phyloP scores from a whole-genome alignment of 164 flowering plant genomes.

The Vitis amurensis region DNA sequence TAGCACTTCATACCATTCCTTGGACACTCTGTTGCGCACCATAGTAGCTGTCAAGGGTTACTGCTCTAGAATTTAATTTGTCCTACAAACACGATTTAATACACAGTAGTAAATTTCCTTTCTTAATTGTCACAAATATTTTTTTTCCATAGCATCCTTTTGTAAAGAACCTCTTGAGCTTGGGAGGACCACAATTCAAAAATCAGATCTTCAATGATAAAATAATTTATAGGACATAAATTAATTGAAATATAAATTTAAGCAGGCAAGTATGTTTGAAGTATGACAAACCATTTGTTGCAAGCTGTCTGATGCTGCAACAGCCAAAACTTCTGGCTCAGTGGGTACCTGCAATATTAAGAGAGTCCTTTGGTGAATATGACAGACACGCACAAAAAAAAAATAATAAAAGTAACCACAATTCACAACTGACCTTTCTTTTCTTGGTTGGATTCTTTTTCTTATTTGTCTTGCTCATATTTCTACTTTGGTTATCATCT shows the following conservation, averaged over 20 bases:
- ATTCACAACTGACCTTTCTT: conserved; percentile 34
- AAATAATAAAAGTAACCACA: not conserved
- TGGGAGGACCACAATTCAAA: not conserved
- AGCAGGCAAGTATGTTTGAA: not conserved
- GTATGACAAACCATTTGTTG: conserved; percentile 47
- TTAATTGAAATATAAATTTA: not conserved
- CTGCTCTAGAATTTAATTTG: conserved; percentile 44
- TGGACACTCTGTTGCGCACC: conserved; percentile 46
- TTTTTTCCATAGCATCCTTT: not conserved
- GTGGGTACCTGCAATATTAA: conserved; percentile 22
- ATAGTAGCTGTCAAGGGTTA: conserved; percentile 46
- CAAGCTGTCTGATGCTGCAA: conserved; percentile 44
- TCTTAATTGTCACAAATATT: not conserved
- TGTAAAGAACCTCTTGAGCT: not conserved
- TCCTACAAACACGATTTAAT: conserved; percentile 29
- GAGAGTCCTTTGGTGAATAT: not conserved
- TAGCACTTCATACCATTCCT: conserved; percentile 44
- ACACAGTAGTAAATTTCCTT: not conserved
- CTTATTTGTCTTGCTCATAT: conserved; percentile 33
- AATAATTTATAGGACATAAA: not conserved
- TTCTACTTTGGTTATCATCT: conserved; percentile 29
- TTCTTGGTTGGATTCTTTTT: conserved; percentile 49
- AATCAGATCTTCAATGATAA: not conserved
- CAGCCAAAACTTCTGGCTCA: conserved; percentile 39
- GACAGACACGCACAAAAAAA: not conserved